These are phyloP conservation scores for Didymella arachidicola DNA, from an alignment of 2,329 filamentous ascomycete species.

Conservation along the genomic window DNA sequence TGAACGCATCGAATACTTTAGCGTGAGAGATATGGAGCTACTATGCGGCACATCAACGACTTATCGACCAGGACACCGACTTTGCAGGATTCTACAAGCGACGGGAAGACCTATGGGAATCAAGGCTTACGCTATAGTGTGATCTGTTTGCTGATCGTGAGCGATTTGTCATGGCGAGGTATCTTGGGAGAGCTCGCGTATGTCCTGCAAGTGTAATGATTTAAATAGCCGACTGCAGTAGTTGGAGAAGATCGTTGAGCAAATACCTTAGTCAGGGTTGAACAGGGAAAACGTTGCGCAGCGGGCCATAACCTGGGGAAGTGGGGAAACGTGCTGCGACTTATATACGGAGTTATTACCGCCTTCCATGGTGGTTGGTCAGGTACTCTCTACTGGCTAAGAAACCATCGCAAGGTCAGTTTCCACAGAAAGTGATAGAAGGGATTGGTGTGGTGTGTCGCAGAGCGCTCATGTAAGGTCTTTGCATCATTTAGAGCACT, in stretches of 20 bases:
- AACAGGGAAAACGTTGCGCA: not conserved
- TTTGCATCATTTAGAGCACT: not conserved
- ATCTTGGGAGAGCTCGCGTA: not conserved
- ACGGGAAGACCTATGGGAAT: not conserved
- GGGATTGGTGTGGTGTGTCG: not conserved
- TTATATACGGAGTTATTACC: not conserved
- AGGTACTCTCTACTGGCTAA: not conserved
- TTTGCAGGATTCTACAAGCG: not conserved
- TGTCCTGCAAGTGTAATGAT: not conserved
- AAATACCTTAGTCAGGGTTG: not conserved
- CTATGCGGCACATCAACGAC: not conserved
- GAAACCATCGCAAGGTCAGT: no score
- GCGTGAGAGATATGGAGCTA: constrained; percentile 1
- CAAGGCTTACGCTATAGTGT: not conserved
- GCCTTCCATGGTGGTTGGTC: not conserved
- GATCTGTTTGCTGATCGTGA: not conserved
- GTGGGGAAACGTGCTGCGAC: not conserved
- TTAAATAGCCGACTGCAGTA: not conserved
- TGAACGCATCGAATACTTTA: not conserved
- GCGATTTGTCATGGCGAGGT: not conserved
- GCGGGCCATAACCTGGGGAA: not conserved
- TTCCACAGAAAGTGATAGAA: no score
- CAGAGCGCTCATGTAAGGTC: not conserved
- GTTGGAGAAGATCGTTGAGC: not conserved
- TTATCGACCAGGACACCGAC: not conserved